phyloP scores from a whole-genome alignment of 192 early-diverging fungal genomes.

The Umbelopsis isabellina region DNA sequence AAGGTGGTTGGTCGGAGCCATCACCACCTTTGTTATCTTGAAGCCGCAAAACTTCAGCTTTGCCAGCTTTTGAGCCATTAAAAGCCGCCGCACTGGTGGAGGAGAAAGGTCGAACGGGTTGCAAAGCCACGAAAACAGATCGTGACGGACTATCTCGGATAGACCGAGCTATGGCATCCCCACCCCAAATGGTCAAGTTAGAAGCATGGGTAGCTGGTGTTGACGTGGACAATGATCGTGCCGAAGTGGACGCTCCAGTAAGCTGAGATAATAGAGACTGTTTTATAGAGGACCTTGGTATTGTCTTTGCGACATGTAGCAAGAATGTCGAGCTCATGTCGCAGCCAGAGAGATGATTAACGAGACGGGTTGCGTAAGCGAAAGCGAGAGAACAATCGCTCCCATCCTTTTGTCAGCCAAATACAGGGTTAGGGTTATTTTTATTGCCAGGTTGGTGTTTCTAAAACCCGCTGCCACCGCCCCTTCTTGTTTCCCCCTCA shows the following conservation, averaged over 20 bases:
- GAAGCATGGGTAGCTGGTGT: conserved; percentile 20
- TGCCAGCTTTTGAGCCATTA: not conserved
- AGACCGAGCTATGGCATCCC: conserved; percentile 30
- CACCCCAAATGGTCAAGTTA: conserved; percentile 34
- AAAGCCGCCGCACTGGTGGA: conserved; percentile 21
- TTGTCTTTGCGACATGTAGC: conserved; percentile 42
- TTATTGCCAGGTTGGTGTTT: too few species aligned
- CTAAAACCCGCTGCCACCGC: too few species aligned
- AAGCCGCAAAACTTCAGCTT: not conserved
- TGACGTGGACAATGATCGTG: not conserved
- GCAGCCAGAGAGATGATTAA: not conserved
- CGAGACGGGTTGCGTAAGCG: conserved; percentile 9
- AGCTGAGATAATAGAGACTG: conserved; percentile 29
- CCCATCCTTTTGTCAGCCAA: not conserved
- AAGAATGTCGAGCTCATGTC: conserved; percentile 31
- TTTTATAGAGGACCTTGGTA: conserved; percentile 33
- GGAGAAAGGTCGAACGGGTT: conserved; percentile 28
- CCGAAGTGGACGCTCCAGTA: not conserved
- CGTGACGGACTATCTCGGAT: conserved; percentile 27
- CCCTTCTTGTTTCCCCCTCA: too few species aligned
- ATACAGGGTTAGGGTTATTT: conserved; percentile 5
- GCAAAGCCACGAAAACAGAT: conserved; percentile 29
- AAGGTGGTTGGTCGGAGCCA: conserved; percentile 24
- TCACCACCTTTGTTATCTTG: conserved; percentile 37
- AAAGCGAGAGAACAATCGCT: conserved; percentile 8